phyloP scores from a whole-genome alignment of 192 early-diverging fungal genomes.

The Coemansia sp. region DNA sequence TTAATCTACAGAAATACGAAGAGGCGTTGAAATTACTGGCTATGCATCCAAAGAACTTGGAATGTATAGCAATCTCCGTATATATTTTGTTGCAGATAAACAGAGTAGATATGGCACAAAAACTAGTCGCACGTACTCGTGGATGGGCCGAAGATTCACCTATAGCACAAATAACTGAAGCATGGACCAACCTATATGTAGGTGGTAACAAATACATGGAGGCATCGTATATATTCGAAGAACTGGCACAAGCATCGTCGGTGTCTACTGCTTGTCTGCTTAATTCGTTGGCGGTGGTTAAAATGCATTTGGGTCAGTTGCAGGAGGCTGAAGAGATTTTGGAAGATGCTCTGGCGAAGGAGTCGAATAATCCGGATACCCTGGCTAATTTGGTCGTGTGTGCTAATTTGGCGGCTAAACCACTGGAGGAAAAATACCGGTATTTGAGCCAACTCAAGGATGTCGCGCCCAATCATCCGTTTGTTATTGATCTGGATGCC shows the following conservation, averaged over 20 bases:
- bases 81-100: conserved; percentile 78
- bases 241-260: conserved; percentile 77
- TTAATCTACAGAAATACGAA: conserved; percentile 60
- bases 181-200: conserved; percentile 74
- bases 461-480: conserved; percentile 72
- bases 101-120: conserved; percentile 82
- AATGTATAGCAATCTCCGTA: conserved; percentile 76
- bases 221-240: conserved; percentile 91
- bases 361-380: conserved; percentile 73
- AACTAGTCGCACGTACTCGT: conserved; percentile 73
- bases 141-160: conserved; percentile 94
- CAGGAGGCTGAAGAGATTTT: conserved; percentile 81
- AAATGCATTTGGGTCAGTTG: conserved; percentile 76
- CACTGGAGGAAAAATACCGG: conserved; percentile 62
- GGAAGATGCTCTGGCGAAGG: conserved; percentile 72
- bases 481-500: conserved; percentile 71
- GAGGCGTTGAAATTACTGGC: conserved; percentile 74
- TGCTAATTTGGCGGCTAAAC: conserved; percentile 66
- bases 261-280: conserved; percentile 74
- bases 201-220: conserved; percentile 83
- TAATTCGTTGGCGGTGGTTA: conserved; percentile 76
- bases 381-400: conserved; percentile 86
- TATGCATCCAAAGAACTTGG: conserved; percentile 70
- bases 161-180: conserved; percentile 89
- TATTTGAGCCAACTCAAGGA: conserved; percentile 75